phyloP scores from a whole-genome alignment of 2,329 filamentous ascomycete species.

The Alternaria consortialis region DNA sequence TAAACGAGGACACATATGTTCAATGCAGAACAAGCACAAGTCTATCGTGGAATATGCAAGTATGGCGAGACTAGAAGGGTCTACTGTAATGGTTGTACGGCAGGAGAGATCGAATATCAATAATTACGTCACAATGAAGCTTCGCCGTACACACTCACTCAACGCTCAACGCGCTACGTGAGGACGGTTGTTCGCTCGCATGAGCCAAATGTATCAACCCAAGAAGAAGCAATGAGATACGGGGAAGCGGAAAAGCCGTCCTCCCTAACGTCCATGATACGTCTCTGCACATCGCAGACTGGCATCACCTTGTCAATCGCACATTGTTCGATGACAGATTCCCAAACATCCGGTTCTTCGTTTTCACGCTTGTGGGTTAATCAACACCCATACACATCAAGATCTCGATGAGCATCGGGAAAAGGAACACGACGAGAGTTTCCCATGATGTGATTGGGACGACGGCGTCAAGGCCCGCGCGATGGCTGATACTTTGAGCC shows the following conservation, averaged over 20 bases:
- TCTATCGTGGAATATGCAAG: not conserved
- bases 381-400: not conserved
- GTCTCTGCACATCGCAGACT: not conserved
- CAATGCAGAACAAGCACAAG: not conserved
- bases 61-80: not conserved
- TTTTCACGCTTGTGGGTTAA: not conserved
- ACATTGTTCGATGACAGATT: not conserved
- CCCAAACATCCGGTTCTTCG: not conserved
- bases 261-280: conserved; percentile 2
- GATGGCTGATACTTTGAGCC: conserved; percentile 11
- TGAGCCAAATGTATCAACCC: not conserved
- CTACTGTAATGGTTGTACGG: not conserved
- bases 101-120: not conserved
- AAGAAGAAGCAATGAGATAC: not conserved
- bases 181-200: not conserved
- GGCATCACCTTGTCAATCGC: not conserved
- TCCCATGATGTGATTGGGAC: conserved; percentile 7
- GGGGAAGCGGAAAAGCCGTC: conserved; percentile 5
- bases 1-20: not conserved
- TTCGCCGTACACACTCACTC: not conserved
- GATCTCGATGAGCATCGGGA: conserved; percentile 14
- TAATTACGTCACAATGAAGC: conserved; percentile 3
- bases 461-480: not conserved
- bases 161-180: conserved; percentile 1
- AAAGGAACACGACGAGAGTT: conserved; percentile 10